These are phyloP conservation scores for Jamesozyma spencerorum DNA, from an alignment of 805 yeast species.

Conservation along the genomic window DNA sequence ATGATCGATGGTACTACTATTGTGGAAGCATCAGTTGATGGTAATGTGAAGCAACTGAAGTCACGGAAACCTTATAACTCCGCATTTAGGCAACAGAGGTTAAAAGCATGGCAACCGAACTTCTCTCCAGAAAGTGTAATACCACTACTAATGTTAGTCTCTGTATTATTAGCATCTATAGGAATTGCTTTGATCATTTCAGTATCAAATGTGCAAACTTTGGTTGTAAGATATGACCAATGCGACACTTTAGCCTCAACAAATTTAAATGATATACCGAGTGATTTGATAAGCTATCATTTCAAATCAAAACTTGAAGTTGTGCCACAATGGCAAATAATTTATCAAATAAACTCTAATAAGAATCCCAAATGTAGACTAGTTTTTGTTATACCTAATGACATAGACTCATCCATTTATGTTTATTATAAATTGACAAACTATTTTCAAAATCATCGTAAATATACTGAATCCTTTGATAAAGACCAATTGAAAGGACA, in stretches of 20 bases:
- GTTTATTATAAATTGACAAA: constrained; percentile 80
- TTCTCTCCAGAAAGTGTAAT: constrained; percentile 87
- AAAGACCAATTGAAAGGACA: constrained; percentile 71
- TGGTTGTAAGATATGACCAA: constrained; percentile 62
- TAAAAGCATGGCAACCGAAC: constrained; percentile 70
- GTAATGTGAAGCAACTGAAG: constrained; percentile 14
- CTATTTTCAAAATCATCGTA: constrained; percentile 89
- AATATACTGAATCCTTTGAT: constrained; percentile 80
- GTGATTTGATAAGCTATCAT: constrained; percentile 46
- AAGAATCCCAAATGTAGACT: constrained; percentile 44
- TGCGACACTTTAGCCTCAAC: constrained; percentile 48
- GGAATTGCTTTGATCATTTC: constrained; percentile 78
- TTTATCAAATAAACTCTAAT: constrained; percentile 33
- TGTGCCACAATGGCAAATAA: constrained; percentile 57
- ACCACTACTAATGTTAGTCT: constrained; percentile 66
- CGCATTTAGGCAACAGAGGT: constrained; percentile 65
- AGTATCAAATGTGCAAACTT: constrained; percentile 60
- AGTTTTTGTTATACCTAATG: constrained; percentile 61
- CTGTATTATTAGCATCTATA: constrained; percentile 76
- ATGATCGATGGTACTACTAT: constrained; percentile 18
- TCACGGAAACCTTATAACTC: constrained; percentile 57
- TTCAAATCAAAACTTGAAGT: constrained; percentile 37
- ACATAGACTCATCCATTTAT: constrained; percentile 61
- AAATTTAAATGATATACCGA: constrained; percentile 44
- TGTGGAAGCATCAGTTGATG: constrained; percentile 5